These are phyloP conservation scores for Pouteria glomerata DNA, from an alignment of 148 eudicot genomes.

Conservation along the genomic window DNA sequence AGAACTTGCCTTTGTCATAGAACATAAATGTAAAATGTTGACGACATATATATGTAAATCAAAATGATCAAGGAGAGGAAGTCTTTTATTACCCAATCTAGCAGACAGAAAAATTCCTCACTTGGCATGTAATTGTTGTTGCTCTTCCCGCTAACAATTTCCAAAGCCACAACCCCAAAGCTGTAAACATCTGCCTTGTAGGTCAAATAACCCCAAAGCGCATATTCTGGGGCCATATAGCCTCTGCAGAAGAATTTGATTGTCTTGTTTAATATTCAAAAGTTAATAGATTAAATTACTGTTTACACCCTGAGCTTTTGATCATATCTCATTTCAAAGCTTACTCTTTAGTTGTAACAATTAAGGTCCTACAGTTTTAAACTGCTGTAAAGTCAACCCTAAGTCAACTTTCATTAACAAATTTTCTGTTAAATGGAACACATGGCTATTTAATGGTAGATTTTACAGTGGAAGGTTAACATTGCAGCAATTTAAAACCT, in stretches of 20 bases:
- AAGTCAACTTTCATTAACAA: too few species aligned
- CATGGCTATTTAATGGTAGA: too few species aligned
- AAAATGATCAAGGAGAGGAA: neutral
- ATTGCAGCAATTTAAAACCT: too few species aligned
- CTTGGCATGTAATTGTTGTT: constrained; percentile 43
- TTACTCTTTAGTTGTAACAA: too few species aligned
- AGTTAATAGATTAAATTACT: too few species aligned
- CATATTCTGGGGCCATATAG: constrained; percentile 62
- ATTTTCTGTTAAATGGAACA: too few species aligned
- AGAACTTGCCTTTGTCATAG: neutral
- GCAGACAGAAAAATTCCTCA: constrained; percentile 26
- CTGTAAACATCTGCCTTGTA: constrained; percentile 49
- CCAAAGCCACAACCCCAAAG: constrained; percentile 40
- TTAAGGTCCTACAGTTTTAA: too few species aligned
- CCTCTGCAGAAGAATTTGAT: constrained; percentile 32
- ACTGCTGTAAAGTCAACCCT: too few species aligned
- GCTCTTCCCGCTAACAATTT: constrained; percentile 46
- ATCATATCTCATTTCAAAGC: too few species aligned
- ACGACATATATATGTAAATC: neutral
- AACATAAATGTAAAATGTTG: neutral
- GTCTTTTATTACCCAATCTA: constrained; percentile 35
- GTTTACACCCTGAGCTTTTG: too few species aligned
- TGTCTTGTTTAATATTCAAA: neutral
- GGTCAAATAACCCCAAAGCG: constrained; percentile 44
- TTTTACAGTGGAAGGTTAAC: too few species aligned